Evolutionary conservation across 345 rosid genomes (phyloP).

Genomic region (Eucalyptus viminalis): DNA sequence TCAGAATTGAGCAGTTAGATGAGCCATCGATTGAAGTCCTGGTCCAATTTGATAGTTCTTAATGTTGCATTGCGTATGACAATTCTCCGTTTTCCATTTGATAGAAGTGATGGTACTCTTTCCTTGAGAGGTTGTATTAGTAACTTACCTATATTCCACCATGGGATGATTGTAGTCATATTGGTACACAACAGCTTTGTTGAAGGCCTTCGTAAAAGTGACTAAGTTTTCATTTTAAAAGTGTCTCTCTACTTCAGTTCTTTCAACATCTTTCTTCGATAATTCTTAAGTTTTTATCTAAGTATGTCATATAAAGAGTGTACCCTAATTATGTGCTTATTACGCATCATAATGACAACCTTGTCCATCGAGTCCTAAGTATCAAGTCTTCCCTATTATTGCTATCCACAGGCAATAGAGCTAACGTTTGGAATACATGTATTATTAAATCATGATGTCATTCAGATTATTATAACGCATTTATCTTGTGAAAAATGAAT

Average conservation of each 20-base stretch:
- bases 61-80: background rate
- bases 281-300: too few species aligned
- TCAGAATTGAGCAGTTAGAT: background rate
- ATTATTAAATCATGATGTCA: too few species aligned
- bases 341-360: accelerated
- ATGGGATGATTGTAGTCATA: background rate
- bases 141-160: background rate
- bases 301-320: too few species aligned
- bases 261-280: background rate
- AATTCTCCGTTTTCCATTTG: background rate
- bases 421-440: accelerated
- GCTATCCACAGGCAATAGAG: too few species aligned
- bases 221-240: too few species aligned
- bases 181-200: background rate
- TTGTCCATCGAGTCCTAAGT: too few species aligned
- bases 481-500: too few species aligned
- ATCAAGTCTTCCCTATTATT: too few species aligned
- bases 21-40: background rate
- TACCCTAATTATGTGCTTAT: too few species aligned
- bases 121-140: background rate
- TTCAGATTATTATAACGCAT: too few species aligned
- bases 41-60: background rate
- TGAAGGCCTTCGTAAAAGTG: background rate
- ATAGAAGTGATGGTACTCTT: background rate
- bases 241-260: background rate